Evolutionary conservation across 2,329 filamentous ascomycete species (phyloP), one percentile per base, ranked within the genome.

Genomic region (Aspergillus carbonarius): DNA sequence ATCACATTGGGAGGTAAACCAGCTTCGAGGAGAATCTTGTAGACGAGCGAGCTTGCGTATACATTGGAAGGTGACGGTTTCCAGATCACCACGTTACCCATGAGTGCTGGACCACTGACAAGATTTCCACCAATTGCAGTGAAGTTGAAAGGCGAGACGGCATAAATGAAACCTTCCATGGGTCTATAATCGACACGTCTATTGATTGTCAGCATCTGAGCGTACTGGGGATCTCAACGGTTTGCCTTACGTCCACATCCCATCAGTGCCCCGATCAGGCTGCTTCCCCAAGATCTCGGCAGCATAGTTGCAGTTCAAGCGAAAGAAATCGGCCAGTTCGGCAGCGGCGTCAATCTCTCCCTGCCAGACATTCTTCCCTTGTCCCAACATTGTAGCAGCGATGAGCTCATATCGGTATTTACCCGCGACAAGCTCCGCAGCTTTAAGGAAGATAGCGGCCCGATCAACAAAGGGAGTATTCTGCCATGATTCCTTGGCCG

Each of bases 321-420:
- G 86, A 71, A 97, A 80, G 78, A 97, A 97, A 74, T 98, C 93
- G 63, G 86, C 88, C 69, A 96, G 78, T 81, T 98, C 93, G 10
- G 93, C 93, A 15, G 93, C 93, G 34, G 92, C 84, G 76, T 97
- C 93, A 64, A 97, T 97, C 82, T 98, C 93, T 32, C 92, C 93
- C 76, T 98, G 93, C 92, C 92, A 96, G 46, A 90, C 91, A 74
- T 96, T 97, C 85, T 97, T 97, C 68, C 93, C 93, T 78, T 98
- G 93, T 61, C 93, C 93, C 20, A 96, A 81, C 86, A 97, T 96
- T 4, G 93, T 96, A 15, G 91, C 89, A 3, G 93, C 93, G 87
- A 97, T 95, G 68, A 98, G 85, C 55, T 96, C 91, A 78, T 96
- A 96, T 71, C 93, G 85, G 79, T 98, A 97, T 78, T 97, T 97